Percentiles rank a stretch among this genome's conserved stretches.
Conservation (phyloP, 495 filamentous ascomycete genomes). For the Podospora pseudoanserina region DNA sequence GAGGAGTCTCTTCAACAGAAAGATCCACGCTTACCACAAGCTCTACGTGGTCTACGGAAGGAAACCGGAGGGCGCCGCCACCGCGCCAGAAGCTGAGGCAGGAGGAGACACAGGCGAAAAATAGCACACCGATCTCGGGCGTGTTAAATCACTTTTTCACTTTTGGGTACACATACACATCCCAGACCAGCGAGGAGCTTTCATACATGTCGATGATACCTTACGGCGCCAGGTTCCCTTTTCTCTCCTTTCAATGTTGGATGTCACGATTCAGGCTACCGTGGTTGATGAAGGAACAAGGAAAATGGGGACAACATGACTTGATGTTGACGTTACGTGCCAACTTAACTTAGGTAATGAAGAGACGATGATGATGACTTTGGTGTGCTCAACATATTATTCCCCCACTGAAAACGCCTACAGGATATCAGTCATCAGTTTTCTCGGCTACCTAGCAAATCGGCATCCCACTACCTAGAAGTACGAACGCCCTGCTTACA, state of each 20-base stretch:
- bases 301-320: background rate
- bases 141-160: background rate
- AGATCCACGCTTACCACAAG: constrained; percentile 54
- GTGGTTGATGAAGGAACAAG: background rate
- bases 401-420: background rate
- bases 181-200: background rate
- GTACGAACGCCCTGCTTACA: background rate
- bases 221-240: background rate
- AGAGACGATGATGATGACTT: background rate
- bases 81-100: background rate
- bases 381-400: background rate
- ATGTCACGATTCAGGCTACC: background rate
- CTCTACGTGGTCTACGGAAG: constrained; percentile 53
- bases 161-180: background rate
- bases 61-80: constrained; percentile 39
- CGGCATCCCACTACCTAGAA: background rate
- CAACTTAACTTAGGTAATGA: background rate
- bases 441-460: background rate
- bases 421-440: background rate
- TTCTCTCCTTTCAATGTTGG: background rate
- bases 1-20: constrained; percentile 50
- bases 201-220: background rate
- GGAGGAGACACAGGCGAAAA: background rate
- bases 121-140: background rate
- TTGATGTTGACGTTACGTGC: background rate